Base-by-base conservation (phyloP, 345 rosid species). In the Pistacia integerrima region DNA sequence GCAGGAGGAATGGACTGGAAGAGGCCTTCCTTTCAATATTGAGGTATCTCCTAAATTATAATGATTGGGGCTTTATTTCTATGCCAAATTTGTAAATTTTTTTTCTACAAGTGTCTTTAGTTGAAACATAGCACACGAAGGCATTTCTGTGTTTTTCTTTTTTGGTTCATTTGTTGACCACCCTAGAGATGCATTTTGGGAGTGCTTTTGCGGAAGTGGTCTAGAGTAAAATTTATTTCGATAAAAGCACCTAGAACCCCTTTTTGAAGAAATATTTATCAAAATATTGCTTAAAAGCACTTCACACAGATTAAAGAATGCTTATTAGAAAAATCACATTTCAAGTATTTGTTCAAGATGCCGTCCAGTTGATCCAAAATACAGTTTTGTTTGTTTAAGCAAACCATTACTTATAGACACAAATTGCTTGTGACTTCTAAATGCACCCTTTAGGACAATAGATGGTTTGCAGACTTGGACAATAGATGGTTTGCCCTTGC, bases 1-100 rank as follows among this genome's bases (percentile, higher is more conserved):
- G 98, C 97, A 91, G 87, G 87, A 74, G 46, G 94, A 91, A 68
- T 83, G 91, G 92, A 78, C 92, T 68, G 93, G 89, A 14, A 64
- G 68, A 51, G 97, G 92, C 74, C 97, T 90, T 36, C 93, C 95
- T 46, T 97, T 91, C 57, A 90, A 92, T 76, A 70, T 92, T 25
- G 97, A 94, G 95, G 97, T 90, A 69, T 56, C 41, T 64, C 4
- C 49, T 44, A 30, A 9, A 41, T 8, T 3, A 20, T 51, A 38
- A 1, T 51, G 3, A 20, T 64, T 38, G 4, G 5, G n/a, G 68
- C 51, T 8, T 38, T 36, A 30, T 36, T 36, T 64, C 13, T 64
- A 38, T n/a, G 14, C 11, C 12, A 38, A 38, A 33, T 63, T 1
- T 63, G 8, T 14, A 6, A 8, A 10, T 14, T 14, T 18, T 54